phyloP scores from a whole-genome alignment of 257 asterid species.

The Lycium ferocissimum region DNA sequence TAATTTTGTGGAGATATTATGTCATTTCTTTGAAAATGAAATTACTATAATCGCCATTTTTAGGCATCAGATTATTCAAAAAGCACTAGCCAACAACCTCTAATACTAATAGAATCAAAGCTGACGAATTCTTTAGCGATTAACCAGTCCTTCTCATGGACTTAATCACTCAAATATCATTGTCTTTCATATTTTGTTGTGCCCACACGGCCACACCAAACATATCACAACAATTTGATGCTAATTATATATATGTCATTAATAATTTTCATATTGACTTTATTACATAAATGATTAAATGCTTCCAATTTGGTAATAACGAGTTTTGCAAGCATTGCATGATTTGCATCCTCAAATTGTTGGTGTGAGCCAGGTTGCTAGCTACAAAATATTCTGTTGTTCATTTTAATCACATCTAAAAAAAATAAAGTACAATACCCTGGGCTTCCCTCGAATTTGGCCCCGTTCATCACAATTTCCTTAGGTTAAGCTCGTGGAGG shows the following conservation, averaged over 20 bases:
- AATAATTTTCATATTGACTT: background rate
- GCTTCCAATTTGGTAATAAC: background rate
- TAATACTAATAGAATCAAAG: too few relatives aligned
- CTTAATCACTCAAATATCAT: background rate
- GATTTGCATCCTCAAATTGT: too few relatives aligned
- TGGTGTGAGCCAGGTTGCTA: too few relatives aligned
- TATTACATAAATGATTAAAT: background rate
- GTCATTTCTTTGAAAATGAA: too few relatives aligned
- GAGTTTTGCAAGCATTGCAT: background rate
- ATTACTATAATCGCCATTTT: too few relatives aligned
- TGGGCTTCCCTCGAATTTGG: too few relatives aligned
- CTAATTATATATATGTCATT: background rate
- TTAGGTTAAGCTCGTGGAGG: too few relatives aligned
- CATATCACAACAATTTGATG: conserved; percentile 1
- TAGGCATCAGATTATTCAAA: too few relatives aligned
- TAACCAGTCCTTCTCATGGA: background rate
- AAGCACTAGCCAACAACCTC: background rate
- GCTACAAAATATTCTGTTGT: too few relatives aligned
- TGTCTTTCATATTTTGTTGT: background rate
- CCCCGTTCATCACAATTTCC: too few relatives aligned
- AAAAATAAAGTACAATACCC: too few relatives aligned
- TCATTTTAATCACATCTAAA: background rate
- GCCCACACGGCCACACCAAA: conserved; percentile 3
- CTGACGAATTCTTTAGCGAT: background rate
- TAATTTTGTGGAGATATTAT: too few relatives aligned